Evolutionary conservation across 345 rosid genomes (phyloP).

Genomic region (Aethionema arabicum): DNA sequence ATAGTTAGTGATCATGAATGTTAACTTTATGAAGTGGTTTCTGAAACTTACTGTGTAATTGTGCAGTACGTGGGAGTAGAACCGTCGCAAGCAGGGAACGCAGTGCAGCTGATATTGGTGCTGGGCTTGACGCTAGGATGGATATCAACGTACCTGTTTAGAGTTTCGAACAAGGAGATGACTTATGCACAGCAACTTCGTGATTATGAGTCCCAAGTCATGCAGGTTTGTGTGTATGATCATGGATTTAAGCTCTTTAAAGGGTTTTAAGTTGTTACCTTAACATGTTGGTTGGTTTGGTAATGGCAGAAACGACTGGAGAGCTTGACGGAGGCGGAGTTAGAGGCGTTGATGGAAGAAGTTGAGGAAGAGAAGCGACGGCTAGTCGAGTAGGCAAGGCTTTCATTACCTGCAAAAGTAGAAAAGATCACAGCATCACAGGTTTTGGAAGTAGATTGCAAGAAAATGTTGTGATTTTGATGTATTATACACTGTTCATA

Average conservation of each 20-base stretch:
- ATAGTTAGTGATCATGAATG: not conserved
- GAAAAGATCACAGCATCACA: constrained; percentile 18
- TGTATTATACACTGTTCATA: constrained; percentile 21
- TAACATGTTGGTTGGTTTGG: constrained; percentile 18
- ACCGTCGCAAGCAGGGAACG: constrained; percentile 88
- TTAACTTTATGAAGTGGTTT: not conserved
- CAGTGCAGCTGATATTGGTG: constrained; percentile 77
- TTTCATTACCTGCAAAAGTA: constrained; percentile 23
- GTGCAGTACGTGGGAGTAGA: constrained; percentile 80
- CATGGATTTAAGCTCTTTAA: not conserved
- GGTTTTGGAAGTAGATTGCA: constrained; percentile 1
- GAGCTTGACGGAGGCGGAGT: constrained; percentile 84
- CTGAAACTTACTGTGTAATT: constrained; percentile 18
- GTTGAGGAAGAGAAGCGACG: constrained; percentile 92
- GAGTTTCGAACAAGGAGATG: constrained; percentile 98
- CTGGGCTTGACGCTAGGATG: constrained; percentile 90
- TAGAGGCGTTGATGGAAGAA: constrained; percentile 78
- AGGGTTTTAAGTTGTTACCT: constrained; percentile 10
- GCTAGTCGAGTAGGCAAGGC: constrained; percentile 14
- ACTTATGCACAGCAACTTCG: constrained; percentile 92
- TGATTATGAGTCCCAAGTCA: constrained; percentile 88
- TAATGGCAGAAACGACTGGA: constrained; percentile 78
- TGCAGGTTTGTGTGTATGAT: constrained; percentile 56
- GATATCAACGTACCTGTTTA: constrained; percentile 85
- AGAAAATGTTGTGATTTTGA: not conserved